Evolutionary conservation across 345 rosid species (phyloP).

Genomic region (Erodium maritimum): DNA sequence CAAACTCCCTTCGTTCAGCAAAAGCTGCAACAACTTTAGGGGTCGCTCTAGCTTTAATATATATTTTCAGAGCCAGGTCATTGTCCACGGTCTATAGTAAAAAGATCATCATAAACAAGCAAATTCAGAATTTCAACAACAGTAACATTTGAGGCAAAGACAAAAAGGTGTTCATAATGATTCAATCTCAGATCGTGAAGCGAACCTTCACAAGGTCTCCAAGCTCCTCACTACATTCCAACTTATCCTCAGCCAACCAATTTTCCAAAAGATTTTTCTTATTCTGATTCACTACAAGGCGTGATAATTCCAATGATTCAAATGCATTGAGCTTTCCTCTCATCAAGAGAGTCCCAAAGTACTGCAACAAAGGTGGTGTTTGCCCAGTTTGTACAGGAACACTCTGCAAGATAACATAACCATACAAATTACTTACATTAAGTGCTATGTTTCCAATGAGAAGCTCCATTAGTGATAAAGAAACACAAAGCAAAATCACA

Average conservation of each 20-base stretch:
- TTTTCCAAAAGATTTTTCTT: conserved; percentile 92
- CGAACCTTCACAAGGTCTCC: conserved; percentile 99
- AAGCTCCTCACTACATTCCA: conserved; percentile 97
- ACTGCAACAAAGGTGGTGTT: conserved; percentile 92
- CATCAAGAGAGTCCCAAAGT: conserved; percentile 90
- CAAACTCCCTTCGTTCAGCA: conserved; percentile 96
- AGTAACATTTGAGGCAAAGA: neutral
- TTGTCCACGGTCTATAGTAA: conserved; percentile 85
- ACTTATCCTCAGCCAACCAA: conserved; percentile 97
- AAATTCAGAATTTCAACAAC: neutral
- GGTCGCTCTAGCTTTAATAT: conserved; percentile 89
- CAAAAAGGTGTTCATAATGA: neutral
- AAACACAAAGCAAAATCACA: neutral
- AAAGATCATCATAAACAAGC: neutral
- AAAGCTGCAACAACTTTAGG: conserved; percentile 99
- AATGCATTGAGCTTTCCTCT: conserved; percentile 94
- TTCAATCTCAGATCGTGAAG: conserved; percentile 2
- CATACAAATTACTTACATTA: neutral
- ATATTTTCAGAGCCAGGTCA: conserved; percentile 92
- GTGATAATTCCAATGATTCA: conserved; percentile 94
- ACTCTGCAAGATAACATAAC: conserved; percentile 38
- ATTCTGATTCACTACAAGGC: conserved; percentile 97
- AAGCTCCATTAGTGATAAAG: neutral
- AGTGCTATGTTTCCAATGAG: neutral
- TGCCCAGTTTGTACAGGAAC: conserved; percentile 99